These are phyloP conservation scores for Leccinum angustisporum DNA, from an alignment of 1,284 basidiomycete genomes.

Conservation along the genomic window DNA sequence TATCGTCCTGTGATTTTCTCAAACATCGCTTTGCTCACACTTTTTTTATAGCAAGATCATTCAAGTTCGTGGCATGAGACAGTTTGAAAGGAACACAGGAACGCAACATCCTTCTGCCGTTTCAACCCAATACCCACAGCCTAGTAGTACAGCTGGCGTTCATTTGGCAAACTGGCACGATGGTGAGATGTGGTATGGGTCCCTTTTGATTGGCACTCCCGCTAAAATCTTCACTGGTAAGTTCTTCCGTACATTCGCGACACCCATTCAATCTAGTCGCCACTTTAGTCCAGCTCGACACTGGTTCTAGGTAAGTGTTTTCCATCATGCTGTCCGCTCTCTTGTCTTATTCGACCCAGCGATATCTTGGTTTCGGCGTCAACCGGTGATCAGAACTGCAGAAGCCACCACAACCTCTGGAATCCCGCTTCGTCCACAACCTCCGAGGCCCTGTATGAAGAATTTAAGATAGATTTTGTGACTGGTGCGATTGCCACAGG, in stretches of 20 bases:
- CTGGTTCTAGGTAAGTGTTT: too few species aligned
- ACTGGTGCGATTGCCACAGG: too few species aligned
- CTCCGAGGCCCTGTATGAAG: too few species aligned
- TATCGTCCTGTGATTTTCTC: neutral
- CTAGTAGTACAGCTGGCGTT: neutral
- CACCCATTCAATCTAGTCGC: neutral
- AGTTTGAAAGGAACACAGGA: neutral
- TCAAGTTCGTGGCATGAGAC: neutral
- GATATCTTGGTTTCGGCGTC: too few species aligned
- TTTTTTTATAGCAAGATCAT: neutral
- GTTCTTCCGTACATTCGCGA: neutral
- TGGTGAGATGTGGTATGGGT: neutral
- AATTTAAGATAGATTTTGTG: too few species aligned
- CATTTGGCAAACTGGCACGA: neutral
- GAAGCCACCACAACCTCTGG: too few species aligned
- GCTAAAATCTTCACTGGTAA: neutral
- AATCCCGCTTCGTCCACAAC: too few species aligned
- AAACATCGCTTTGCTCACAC: neutral
- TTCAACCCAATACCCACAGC: neutral
- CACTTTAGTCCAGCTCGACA: neutral
- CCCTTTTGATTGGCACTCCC: neutral
- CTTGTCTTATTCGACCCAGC: too few species aligned
- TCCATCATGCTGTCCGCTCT: too few species aligned
- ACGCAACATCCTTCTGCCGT: neutral
- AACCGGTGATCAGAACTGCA: too few species aligned